Percentiles rank a stretch among this genome's conserved stretches.
phyloP scores from a whole-genome alignment of 2,329 filamentous ascomycete genomes.

The Nigrograna mackinnonii region DNA sequence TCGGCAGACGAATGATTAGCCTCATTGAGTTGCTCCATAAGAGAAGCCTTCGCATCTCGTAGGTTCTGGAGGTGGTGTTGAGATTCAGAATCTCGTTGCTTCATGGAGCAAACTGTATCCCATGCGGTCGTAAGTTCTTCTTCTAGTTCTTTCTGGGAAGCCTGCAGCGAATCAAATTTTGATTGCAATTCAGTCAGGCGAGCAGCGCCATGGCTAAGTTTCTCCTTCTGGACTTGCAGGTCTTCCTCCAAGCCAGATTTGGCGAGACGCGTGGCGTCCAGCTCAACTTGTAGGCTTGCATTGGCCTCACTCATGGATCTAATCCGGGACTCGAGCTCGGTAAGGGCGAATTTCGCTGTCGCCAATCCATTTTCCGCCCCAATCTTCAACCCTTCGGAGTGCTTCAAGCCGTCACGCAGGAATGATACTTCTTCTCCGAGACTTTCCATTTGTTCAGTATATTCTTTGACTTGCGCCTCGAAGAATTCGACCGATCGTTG shows the following conservation, averaged over 20 bases:
- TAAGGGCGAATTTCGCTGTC: slow-evolving; percentile 16
- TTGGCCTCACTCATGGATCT: slow-evolving; percentile 16
- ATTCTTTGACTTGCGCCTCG: slow-evolving; percentile 23
- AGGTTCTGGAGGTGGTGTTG: slow-evolving; percentile 23
- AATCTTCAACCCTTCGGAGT: slow-evolving; percentile 20
- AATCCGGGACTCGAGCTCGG: slow-evolving; percentile 17
- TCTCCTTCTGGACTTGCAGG: slow-evolving; percentile 13
- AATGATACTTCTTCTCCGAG: slow-evolving; percentile 21
- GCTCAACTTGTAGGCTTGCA: slow-evolving; percentile 19
- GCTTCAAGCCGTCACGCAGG: slow-evolving; percentile 26
- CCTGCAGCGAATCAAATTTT: slow-evolving; percentile 23
- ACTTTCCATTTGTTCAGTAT: slow-evolving; percentile 25
- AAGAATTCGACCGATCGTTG: slow-evolving; percentile 25
- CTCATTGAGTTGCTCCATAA: slow-evolving; percentile 16
- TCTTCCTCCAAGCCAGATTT: slow-evolving; percentile 25
- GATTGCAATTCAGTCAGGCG: slow-evolving; percentile 17
- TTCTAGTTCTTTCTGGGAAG: slow-evolving; percentile 17
- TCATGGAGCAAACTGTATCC: slow-evolving; percentile 19
- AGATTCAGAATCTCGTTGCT: slow-evolving; percentile 16
- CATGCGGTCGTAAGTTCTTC: slow-evolving; percentile 22
- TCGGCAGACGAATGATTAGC: slow-evolving; percentile 19
- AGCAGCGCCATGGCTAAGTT: slow-evolving; percentile 13
- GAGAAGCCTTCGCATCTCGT: slow-evolving; percentile 16
- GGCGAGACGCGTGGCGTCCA: slow-evolving; percentile 18
- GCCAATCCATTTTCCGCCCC: slow-evolving; percentile 24